A percentile compares a stretch with the other conserved stretches of the same genome.
Conservation (phyloP, 2,329 filamentous ascomycete species). For the Cucurbitaria berberidis region DNA sequence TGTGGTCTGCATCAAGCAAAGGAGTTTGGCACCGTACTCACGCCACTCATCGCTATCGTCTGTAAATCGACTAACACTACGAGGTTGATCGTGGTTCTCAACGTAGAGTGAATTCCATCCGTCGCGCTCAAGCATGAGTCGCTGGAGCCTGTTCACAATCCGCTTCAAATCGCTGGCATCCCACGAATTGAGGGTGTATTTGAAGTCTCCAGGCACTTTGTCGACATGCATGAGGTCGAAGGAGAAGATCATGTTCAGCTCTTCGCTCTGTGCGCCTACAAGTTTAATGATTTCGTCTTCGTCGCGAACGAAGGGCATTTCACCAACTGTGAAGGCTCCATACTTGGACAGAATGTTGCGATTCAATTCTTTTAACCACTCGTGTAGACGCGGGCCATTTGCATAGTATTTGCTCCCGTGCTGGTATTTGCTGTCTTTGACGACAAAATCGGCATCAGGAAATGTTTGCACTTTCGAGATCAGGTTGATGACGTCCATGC, state of each 20-base stretch:
- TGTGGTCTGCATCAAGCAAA: slow-evolving; percentile 57
- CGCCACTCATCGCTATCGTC: slow-evolving; percentile 56
- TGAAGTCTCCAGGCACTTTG: slow-evolving; percentile 47
- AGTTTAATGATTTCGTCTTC: slow-evolving; percentile 56
- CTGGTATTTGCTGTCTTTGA: slow-evolving; percentile 50
- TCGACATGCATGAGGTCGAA: slow-evolving; percentile 53
- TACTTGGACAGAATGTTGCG: slow-evolving; percentile 64
- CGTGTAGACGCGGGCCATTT: slow-evolving; percentile 72
- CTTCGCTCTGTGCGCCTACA: slow-evolving; percentile 52
- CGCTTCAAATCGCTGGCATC: slow-evolving; percentile 42
- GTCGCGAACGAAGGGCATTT: slow-evolving; percentile 63
- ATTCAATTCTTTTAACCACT: slow-evolving; percentile 71
- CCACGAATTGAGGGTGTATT: slow-evolving; percentile 42
- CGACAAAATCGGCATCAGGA: slow-evolving; percentile 33
- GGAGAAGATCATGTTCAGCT: slow-evolving; percentile 72
- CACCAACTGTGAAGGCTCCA: slow-evolving; percentile 69
- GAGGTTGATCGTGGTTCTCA: slow-evolving; percentile 62
- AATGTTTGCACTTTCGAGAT: slow-evolving; percentile 44
- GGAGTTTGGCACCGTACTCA: slow-evolving; percentile 56
- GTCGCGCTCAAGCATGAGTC: slow-evolving; percentile 47
- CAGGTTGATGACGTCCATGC: slow-evolving; percentile 50
- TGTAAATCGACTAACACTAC: slow-evolving; percentile 56
- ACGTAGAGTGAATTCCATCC: slow-evolving; percentile 59
- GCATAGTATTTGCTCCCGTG: slow-evolving; percentile 62
- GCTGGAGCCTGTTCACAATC: slow-evolving; percentile 43